Conservation (phyloP, 352 stramenopile genomes). For the Phytopythium montanum region DNA sequence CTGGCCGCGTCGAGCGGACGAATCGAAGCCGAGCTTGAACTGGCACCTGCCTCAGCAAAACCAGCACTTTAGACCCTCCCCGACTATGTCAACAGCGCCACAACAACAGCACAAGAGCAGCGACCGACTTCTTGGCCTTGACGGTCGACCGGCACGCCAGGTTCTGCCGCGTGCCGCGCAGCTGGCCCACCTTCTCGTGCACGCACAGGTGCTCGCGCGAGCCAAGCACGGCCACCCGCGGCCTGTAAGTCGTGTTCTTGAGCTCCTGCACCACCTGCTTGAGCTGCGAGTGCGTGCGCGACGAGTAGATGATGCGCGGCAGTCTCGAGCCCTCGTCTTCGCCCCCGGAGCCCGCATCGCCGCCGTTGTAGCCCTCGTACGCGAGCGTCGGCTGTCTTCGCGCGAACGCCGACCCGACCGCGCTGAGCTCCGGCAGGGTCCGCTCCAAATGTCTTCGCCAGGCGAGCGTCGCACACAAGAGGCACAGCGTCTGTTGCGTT, state of each 20-base stretch:
- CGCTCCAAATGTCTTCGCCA: slow-evolving; percentile 88
- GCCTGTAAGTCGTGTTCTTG: slow-evolving; percentile 93
- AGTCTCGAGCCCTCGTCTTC: slow-evolving; percentile 38
- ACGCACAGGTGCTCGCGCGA: slow-evolving; percentile 97
- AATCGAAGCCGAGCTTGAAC: slow-evolving; percentile 80
- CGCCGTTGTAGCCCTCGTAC: slow-evolving; percentile 43
- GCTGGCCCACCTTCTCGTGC: slow-evolving; percentile 90
- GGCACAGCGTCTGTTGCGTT: slow-evolving; percentile 89
- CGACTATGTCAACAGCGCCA: neutral
- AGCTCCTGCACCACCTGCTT: slow-evolving; percentile 97
- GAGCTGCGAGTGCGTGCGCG: slow-evolving; percentile 97
- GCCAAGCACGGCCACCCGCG: slow-evolving; percentile 87
- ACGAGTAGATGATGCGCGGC: slow-evolving; percentile 97
- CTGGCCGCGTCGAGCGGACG: slow-evolving; percentile 41
- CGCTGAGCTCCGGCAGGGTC: slow-evolving; percentile 20
- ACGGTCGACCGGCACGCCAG: slow-evolving; percentile 83
- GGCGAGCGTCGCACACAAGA: slow-evolving; percentile 93
- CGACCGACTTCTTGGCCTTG: slow-evolving; percentile 82
- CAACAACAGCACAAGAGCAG: neutral
- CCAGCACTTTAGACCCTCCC: neutral
- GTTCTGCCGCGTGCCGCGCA: slow-evolving; percentile 86
- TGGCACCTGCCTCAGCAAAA: slow-evolving; percentile 36
- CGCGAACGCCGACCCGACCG: neutral
- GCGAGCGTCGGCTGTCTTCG: slow-evolving; percentile 17
- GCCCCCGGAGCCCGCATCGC: slow-evolving; percentile 16